These are phyloP conservation scores for Areca catechu DNA, from an alignment of 176 grass and related monocot species.

Conservation along the genomic window DNA sequence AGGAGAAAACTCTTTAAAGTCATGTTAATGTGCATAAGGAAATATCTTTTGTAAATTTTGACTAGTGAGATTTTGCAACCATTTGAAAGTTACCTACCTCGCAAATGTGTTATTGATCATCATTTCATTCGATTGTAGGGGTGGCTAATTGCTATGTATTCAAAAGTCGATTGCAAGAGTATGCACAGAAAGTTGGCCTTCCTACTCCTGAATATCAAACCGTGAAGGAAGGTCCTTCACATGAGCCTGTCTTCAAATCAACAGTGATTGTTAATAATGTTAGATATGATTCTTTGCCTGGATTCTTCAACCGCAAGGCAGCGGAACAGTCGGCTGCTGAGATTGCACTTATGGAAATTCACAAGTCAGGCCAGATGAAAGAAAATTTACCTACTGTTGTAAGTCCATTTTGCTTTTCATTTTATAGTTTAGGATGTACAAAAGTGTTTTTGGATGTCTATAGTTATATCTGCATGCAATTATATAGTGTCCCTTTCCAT, in stretches of 20 bases:
- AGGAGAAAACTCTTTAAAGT: too few species aligned
- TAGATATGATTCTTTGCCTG: constrained; percentile 62
- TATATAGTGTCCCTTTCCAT: too few species aligned
- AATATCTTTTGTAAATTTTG: too few species aligned
- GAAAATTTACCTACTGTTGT: constrained; percentile 37
- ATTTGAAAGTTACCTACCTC: too few species aligned
- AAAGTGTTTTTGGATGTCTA: too few species aligned
- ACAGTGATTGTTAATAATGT: constrained; percentile 56
- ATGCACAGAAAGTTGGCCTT: constrained; percentile 56
- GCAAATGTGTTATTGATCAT: too few species aligned
- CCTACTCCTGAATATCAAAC: constrained; percentile 74
- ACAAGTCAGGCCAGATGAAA: constrained; percentile 31
- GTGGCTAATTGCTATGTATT: constrained; percentile 89
- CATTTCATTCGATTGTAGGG: constrained; percentile 19
- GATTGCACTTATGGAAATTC: constrained; percentile 57
- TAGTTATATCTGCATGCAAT: too few species aligned
- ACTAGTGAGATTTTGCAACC: too few species aligned
- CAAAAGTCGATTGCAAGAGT: constrained; percentile 89
- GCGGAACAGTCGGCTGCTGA: constrained; percentile 85
- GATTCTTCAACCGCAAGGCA: constrained; percentile 78
- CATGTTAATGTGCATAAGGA: too few species aligned
- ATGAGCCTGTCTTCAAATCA: constrained; percentile 81
- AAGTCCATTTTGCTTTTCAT: constrained; percentile 1
- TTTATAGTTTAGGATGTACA: too few species aligned
- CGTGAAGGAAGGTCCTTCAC: constrained; percentile 74